Percentiles rank a stretch among this genome's conserved stretches.
Conservation (phyloP, 768 basidiomycete genomes). For the Pleurotus cornucopiae region DNA sequence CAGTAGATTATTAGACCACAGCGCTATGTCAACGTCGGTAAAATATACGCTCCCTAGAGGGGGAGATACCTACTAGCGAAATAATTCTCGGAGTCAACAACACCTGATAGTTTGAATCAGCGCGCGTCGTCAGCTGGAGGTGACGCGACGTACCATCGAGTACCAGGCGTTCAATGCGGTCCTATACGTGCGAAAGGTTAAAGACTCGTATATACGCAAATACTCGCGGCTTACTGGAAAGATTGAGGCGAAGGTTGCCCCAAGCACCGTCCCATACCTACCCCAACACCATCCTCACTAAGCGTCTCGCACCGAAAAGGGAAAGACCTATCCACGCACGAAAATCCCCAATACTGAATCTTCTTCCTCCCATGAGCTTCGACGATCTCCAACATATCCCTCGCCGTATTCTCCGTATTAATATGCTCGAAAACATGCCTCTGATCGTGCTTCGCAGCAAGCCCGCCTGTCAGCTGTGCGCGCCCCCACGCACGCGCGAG, state of each 20-base stretch:
- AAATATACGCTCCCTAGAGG: neutral
- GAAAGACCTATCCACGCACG: constrained; percentile 12
- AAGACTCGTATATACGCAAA: neutral
- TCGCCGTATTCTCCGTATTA: constrained; percentile 33
- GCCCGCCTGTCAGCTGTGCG: constrained; percentile 23
- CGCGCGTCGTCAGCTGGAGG: neutral
- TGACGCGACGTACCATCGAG: constrained; percentile 21
- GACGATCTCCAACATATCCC: constrained; percentile 33
- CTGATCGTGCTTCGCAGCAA: constrained; percentile 26
- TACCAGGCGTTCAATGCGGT: constrained; percentile 27
- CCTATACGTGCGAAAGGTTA: constrained; percentile 11
- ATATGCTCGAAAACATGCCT: constrained; percentile 22
- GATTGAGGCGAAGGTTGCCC: constrained; percentile 27
- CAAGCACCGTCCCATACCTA: constrained; percentile 24
- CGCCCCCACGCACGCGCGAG: constrained; percentile 28
- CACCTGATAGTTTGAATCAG: constrained; percentile 9
- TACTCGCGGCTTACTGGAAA: constrained; percentile 23
- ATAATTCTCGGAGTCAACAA: constrained; percentile 22
- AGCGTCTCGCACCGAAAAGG: neutral
- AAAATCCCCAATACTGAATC: constrained; percentile 25
- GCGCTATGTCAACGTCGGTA: neutral
- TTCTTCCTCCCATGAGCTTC: constrained; percentile 28
- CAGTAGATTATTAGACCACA: constrained; percentile 14
- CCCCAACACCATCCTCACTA: neutral
- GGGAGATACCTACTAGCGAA: constrained; percentile 14